Percentiles rank a stretch among this genome's conserved stretches.
These are phyloP conservation scores for Suhomyces emberorum DNA, from an alignment of 805 yeast species.

Conservation along the genomic window DNA sequence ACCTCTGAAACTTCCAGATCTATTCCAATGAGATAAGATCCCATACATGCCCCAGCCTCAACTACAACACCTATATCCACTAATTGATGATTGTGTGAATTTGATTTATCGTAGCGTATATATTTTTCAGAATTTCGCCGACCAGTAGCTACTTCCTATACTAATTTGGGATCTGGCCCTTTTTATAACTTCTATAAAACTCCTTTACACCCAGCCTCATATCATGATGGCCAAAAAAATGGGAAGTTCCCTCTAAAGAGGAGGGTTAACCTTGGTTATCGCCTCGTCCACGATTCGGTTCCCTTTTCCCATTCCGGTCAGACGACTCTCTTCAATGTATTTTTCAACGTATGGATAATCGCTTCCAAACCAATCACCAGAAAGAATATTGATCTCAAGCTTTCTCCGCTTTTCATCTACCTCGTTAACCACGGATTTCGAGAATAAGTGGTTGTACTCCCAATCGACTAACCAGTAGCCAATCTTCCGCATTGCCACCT, in stretches of 20 bases:
- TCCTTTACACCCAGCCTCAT: too few species aligned
- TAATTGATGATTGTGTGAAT: too few species aligned
- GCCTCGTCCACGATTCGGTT: conserved; percentile 39
- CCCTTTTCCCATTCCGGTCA: conserved; percentile 33
- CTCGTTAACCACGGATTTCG: conserved; percentile 1
- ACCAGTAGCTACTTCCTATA: too few species aligned
- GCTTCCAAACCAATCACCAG: conserved; percentile 45
- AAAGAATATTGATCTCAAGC: conserved; percentile 29
- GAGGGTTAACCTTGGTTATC: conserved; percentile 32
- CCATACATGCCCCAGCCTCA: too few species aligned
- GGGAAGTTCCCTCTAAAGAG: too few species aligned
- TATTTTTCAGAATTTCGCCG: background rate
- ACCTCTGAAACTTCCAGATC: too few species aligned
- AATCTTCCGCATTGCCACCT: conserved; percentile 36
- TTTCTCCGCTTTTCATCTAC: conserved; percentile 14
- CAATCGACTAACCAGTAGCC: conserved; percentile 45
- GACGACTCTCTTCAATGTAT: conserved; percentile 21
- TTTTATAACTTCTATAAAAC: too few species aligned
- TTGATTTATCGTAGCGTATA: too few species aligned
- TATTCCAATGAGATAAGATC: too few species aligned
- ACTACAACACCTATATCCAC: too few species aligned
- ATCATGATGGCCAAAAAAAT: too few species aligned
- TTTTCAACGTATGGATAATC: conserved; percentile 33
- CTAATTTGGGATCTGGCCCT: too few species aligned
- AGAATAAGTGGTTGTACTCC: conserved; percentile 26